Conservation (phyloP, 169 alveolate species). For the Plasmodium reichenowi region DNA sequence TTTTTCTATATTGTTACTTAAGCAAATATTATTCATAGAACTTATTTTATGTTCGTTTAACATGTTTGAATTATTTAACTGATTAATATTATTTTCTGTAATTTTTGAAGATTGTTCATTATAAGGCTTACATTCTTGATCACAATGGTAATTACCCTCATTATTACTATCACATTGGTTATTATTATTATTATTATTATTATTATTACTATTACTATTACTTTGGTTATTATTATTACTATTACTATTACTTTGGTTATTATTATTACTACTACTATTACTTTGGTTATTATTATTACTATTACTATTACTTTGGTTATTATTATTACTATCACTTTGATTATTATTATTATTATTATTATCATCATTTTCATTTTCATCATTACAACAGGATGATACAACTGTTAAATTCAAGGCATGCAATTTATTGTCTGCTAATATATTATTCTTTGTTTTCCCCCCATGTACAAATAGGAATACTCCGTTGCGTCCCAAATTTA, state of each 20-base stretch:
- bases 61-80: too few relatives aligned
- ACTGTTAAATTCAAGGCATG: constrained; percentile 59
- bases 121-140: too few relatives aligned
- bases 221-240: background rate
- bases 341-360: constrained; percentile 1
- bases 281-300: background rate
- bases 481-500: constrained; percentile 56
- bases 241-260: background rate
- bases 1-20: too few relatives aligned
- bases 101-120: too few relatives aligned
- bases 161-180: too few relatives aligned
- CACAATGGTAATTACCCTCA: too few relatives aligned
- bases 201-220: too few relatives aligned
- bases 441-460: constrained; percentile 60
- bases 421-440: constrained; percentile 30
- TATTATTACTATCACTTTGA: background rate
- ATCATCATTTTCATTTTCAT: background rate
- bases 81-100: too few relatives aligned
- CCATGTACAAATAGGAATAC: constrained; percentile 75
- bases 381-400: background rate
- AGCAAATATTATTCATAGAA: too few relatives aligned
- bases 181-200: too few relatives aligned
- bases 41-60: too few relatives aligned
- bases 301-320: too few relatives aligned
- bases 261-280: background rate